Evolutionary conservation across 495 filamentous ascomycete species (phyloP).

Genomic region (Aspergillus diversus): DNA sequence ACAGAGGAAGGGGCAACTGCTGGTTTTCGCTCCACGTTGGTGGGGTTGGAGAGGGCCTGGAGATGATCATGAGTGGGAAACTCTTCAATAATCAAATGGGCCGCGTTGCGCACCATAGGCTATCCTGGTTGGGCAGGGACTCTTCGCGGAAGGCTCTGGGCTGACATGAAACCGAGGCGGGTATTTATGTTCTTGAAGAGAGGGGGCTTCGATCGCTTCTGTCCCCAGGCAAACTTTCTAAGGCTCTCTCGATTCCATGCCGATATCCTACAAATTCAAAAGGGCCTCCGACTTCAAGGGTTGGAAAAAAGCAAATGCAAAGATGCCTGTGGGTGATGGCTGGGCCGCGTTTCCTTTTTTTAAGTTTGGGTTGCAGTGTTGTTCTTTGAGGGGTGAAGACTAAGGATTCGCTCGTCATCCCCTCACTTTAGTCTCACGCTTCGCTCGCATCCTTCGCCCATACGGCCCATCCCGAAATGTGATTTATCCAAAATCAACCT

Average conservation of each 20-base stretch:
- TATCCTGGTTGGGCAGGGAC: not conserved
- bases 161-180: not conserved
- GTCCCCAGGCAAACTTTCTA: not conserved
- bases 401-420: not conserved
- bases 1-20: not conserved
- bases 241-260: slow-evolving; percentile 5
- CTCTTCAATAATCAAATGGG: not conserved
- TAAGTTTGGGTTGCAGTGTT: not conserved
- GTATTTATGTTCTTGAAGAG: slow-evolving; percentile 1
- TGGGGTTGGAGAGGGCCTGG: not conserved
- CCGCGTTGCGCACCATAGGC: not conserved
- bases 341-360: not conserved
- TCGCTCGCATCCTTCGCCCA: not conserved
- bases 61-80: not conserved
- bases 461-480: not conserved
- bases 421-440: slow-evolving; percentile 5
- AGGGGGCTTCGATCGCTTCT: not conserved
- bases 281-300: not conserved
- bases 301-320: not conserved
- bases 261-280: not conserved
- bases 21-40: not conserved
- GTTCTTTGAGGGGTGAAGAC: not conserved
- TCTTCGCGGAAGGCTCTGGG: not conserved
- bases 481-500: not conserved
- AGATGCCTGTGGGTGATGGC: not conserved